Evolutionary conservation across 164 flowering plant species (phyloP).

Genomic region (Vitis cinerea): DNA sequence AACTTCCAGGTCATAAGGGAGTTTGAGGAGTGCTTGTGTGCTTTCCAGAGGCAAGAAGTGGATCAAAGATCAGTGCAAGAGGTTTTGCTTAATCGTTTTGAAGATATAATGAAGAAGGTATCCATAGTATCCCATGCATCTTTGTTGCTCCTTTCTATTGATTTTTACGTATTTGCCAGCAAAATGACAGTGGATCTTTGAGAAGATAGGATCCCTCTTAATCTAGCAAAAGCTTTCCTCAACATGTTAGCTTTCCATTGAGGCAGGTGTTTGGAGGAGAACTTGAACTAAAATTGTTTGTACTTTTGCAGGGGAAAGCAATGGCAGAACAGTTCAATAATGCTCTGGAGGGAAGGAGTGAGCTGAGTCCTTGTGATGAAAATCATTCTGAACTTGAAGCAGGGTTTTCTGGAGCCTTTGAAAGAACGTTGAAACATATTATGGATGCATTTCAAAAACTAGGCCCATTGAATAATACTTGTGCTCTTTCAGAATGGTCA

Average conservation of each 20-base stretch:
- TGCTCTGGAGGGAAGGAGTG: slow-evolving; percentile 19
- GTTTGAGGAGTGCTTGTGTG: slow-evolving; percentile 41
- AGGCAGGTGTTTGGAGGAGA: background rate
- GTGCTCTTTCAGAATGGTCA: slow-evolving; percentile 32
- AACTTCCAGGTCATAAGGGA: slow-evolving; percentile 55
- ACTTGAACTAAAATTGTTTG: background rate
- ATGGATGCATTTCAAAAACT: slow-evolving; percentile 37
- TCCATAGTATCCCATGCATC: background rate
- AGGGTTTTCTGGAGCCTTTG: slow-evolving; percentile 35
- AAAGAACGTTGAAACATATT: slow-evolving; percentile 26
- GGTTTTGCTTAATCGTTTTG: slow-evolving; percentile 46
- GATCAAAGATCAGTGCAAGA: slow-evolving; percentile 37
- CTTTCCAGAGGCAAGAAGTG: slow-evolving; percentile 23
- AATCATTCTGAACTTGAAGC: slow-evolving; percentile 26
- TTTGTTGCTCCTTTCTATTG: background rate
- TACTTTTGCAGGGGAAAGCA: slow-evolving; percentile 49
- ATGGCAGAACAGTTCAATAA: slow-evolving; percentile 32
- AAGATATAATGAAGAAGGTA: slow-evolving; percentile 50
- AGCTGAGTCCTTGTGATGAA: slow-evolving; percentile 6
- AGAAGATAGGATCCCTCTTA: background rate
- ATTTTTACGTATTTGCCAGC: background rate
- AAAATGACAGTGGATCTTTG: too few species aligned
- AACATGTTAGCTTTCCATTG: background rate
- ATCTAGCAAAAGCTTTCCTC: background rate
- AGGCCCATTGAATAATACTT: slow-evolving; percentile 17